These are phyloP conservation scores for Kodamaea neixiangensis DNA, from an alignment of 805 yeast genomes.

Conservation along the genomic window DNA sequence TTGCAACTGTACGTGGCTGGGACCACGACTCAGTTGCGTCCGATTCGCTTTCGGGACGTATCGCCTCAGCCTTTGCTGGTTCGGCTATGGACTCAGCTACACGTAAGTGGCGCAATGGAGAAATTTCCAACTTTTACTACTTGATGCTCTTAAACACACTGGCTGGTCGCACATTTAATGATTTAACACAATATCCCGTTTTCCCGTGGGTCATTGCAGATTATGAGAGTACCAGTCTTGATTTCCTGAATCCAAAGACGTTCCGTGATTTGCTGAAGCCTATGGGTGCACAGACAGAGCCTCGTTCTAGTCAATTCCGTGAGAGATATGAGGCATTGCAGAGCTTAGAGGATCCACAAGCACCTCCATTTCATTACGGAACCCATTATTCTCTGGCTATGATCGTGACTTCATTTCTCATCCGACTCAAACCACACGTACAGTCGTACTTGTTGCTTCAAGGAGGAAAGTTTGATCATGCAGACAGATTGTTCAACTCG, in stretches of 20 bases:
- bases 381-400: conserved; percentile 93
- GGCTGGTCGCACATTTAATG: conserved; percentile 89
- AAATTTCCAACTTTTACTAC: conserved; percentile 80
- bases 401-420: conserved; percentile 83
- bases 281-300: conserved; percentile 81
- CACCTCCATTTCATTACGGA: conserved; percentile 89
- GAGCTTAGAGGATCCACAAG: conserved; percentile 54
- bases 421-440: conserved; percentile 77
- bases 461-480: conserved; percentile 88
- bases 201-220: conserved; percentile 92
- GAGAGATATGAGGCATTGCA: conserved; percentile 74
- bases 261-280: conserved; percentile 82
- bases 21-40: conserved; percentile 21
- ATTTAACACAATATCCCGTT: conserved; percentile 85
- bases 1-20: conserved; percentile 36
- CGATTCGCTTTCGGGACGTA: conserved; percentile 50
- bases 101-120: conserved; percentile 69
- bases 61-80: conserved; percentile 21
- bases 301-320: conserved; percentile 60
- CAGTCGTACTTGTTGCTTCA: conserved; percentile 76
- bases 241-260: conserved; percentile 58
- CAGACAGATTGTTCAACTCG: conserved; percentile 78
- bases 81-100: conserved; percentile 46
- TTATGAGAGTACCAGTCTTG: conserved; percentile 69
- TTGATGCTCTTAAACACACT: conserved; percentile 76